Percentiles rank a stretch among this genome's conserved stretches.
phyloP scores from a whole-genome alignment of 2,329 filamentous ascomycete genomes.

The Alternaria solani region DNA sequence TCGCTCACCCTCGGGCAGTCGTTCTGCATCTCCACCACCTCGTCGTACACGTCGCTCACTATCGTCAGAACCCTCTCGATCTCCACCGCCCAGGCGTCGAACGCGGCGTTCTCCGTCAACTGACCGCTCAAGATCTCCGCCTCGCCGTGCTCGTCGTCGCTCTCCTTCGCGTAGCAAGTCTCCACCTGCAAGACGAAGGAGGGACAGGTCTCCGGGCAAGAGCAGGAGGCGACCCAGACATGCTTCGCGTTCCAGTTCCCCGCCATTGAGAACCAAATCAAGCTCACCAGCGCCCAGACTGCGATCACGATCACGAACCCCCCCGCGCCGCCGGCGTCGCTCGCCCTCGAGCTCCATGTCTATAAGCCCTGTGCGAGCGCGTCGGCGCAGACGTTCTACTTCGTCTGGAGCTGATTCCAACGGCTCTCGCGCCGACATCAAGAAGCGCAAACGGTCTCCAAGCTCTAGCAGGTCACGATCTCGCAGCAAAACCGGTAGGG shows the following conservation, averaged over 20 bases:
- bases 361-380: slow-evolving; percentile 50
- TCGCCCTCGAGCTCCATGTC: slow-evolving; percentile 51
- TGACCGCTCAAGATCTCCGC: slow-evolving; percentile 42
- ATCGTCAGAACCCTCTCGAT: slow-evolving; percentile 31
- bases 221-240: slow-evolving; percentile 42
- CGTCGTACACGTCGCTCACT: slow-evolving; percentile 22
- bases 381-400: slow-evolving; percentile 55
- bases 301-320: slow-evolving; percentile 43
- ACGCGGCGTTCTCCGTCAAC: slow-evolving; percentile 38
- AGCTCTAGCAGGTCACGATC: slow-evolving; percentile 51
- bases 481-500: slow-evolving; percentile 27
- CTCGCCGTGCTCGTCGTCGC: slow-evolving; percentile 28
- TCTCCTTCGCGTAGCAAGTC: slow-evolving; percentile 27
- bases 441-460: slow-evolving; percentile 55
- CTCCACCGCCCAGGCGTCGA: slow-evolving; percentile 40
- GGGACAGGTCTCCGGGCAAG: slow-evolving; percentile 44
- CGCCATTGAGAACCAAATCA: slow-evolving; percentile 54
- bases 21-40: slow-evolving; percentile 20
- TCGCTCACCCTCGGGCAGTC: slow-evolving; percentile 43
- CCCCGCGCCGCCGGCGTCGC: slow-evolving; percentile 47
- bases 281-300: slow-evolving; percentile 64
- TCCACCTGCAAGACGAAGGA: slow-evolving; percentile 28
- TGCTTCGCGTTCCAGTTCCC: slow-evolving; percentile 59
- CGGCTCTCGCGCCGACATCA: slow-evolving; percentile 60
- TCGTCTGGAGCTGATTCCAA: slow-evolving; percentile 53